A percentile compares a stretch with the other conserved stretches of the same genome.
These are phyloP conservation scores for Leishmania mexicana DNA, from an alignment of 208 protist species.

Conservation along the genomic window DNA sequence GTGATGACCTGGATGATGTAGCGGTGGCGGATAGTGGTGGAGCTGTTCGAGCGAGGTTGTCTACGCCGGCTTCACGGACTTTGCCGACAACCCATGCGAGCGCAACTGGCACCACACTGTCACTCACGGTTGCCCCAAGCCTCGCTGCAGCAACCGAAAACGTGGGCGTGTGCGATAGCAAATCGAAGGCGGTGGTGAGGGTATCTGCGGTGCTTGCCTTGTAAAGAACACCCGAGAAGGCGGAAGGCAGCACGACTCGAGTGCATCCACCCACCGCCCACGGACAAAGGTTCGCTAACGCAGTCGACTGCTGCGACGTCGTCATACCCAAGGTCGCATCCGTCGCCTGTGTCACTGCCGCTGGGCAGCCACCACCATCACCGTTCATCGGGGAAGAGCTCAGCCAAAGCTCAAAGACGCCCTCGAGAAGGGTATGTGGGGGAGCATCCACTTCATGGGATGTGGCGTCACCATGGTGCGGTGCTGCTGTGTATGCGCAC, in stretches of 20 bases:
- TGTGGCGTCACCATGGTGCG: neutral
- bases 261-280: neutral
- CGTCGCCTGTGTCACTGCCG: neutral
- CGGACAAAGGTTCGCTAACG: neutral
- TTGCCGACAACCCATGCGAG: constrained; percentile 12
- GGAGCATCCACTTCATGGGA: neutral
- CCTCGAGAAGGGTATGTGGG: neutral
- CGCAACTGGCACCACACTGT: constrained; percentile 12
- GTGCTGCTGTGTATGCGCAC: constrained; percentile 3
- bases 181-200: constrained; percentile 2
- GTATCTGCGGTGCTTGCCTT: constrained; percentile 3
- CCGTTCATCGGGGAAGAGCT: neutral
- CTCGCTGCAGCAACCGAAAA: neutral
- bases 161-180: constrained; percentile 21
- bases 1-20: neutral
- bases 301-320: neutral
- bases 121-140: constrained; percentile 1
- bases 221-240: neutral
- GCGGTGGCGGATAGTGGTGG: neutral
- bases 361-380: neutral
- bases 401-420: constrained; percentile 15
- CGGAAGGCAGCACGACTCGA: neutral
- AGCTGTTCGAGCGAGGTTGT: neutral
- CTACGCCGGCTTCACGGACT: neutral
- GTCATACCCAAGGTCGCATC: neutral